Evolutionary conservation across 2,329 filamentous ascomycete species (phyloP).

Genomic region (Emmonsia crescens): DNA sequence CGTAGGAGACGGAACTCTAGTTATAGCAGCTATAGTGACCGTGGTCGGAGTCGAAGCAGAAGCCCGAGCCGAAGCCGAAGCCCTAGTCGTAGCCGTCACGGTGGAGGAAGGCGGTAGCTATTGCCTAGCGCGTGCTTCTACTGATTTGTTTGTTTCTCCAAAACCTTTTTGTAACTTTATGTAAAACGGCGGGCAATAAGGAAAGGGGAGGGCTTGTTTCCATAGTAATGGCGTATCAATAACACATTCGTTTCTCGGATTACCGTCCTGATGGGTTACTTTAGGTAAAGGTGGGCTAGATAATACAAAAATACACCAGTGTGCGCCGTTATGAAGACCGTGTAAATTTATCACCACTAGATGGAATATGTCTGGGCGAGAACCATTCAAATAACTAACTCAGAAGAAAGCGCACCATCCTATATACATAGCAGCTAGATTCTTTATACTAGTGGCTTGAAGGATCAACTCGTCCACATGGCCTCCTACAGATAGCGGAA

Average conservation of each 20-base stretch:
- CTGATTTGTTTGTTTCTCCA: neutral
- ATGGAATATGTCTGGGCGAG: neutral
- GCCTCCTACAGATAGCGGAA: constrained; percentile 87
- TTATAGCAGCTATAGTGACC: constrained; percentile 46
- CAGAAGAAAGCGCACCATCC: constrained; percentile 51
- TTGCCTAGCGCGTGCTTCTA: neutral
- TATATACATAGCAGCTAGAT: constrained; percentile 90
- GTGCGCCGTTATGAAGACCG: no score
- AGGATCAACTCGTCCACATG: constrained; percentile 94
- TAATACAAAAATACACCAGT: neutral
- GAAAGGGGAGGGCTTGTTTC: neutral
- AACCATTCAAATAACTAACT: neutral
- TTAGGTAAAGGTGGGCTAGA: neutral
- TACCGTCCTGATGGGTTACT: neutral
- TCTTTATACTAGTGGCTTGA: constrained; percentile 68
- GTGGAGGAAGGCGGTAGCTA: constrained; percentile 16
- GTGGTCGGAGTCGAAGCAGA: constrained; percentile 39
- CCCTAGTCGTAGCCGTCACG: constrained; percentile 35
- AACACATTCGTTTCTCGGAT: neutral
- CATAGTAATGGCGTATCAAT: neutral
- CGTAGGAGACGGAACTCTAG: constrained; percentile 48
- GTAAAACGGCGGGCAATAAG: neutral
- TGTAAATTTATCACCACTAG: neutral
- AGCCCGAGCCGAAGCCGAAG: constrained; percentile 38
- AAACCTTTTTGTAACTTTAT: neutral